These are phyloP conservation scores for Deinandra increscens DNA, from an alignment of 129 eudicot species.

Conservation along the genomic window DNA sequence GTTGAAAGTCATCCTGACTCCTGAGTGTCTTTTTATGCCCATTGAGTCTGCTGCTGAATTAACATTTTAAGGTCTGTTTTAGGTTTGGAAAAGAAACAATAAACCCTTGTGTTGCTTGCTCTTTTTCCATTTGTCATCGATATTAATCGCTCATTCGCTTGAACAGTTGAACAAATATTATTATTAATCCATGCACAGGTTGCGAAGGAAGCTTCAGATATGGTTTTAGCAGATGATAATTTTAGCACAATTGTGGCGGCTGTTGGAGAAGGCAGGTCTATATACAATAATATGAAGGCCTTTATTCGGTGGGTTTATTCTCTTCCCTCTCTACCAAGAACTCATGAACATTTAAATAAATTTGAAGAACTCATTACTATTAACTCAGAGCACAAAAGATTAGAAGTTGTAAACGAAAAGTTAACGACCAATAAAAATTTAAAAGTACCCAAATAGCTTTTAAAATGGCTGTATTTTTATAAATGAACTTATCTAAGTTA, in stretches of 20 bases:
- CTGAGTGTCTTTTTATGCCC: background rate
- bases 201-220: conserved; percentile 94
- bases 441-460: background rate
- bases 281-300: background rate
- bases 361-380: too few species aligned
- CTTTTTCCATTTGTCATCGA: background rate
- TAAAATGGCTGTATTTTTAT: background rate
- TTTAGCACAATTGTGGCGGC: conserved; percentile 89
- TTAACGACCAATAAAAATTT: background rate
- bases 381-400: background rate
- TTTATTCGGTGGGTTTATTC: background rate
- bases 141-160: background rate
- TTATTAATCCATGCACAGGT: conserved; percentile 45
- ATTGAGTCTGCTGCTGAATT: background rate
- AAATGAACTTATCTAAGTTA: background rate
- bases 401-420: background rate
- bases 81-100: background rate
- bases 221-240: conserved; percentile 93
- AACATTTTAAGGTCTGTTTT: too few species aligned
- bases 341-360: background rate
- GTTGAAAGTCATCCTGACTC: background rate
- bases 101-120: background rate
- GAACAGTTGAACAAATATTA: background rate
- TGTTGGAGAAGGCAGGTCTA: conserved; percentile 87
- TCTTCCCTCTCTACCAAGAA: background rate